phyloP scores from a whole-genome alignment of 257 asterid genomes.

The Asclepias syriaca region DNA sequence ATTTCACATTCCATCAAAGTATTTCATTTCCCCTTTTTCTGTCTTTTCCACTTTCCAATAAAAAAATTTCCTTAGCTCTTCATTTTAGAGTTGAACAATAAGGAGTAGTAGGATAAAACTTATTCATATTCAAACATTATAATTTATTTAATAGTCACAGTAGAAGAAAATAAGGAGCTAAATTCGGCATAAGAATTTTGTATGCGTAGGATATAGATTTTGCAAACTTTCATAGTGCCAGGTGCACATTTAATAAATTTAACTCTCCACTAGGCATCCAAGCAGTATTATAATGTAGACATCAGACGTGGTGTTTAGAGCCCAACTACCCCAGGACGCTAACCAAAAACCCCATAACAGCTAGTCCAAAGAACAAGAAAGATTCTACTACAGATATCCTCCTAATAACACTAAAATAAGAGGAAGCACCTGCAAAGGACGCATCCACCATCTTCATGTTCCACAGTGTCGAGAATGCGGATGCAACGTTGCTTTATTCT shows the following conservation, averaged over 20 bases:
- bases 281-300: neutral
- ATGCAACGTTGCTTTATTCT: constrained; percentile 70
- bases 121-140: neutral
- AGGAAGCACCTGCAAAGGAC: constrained; percentile 72
- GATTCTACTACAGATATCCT: constrained; percentile 11
- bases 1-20: neutral
- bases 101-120: neutral
- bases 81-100: neutral
- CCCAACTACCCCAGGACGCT: neutral
- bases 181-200: neutral
- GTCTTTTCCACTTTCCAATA: neutral
- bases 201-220: neutral
- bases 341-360: neutral
- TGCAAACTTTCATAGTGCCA: too few relatives aligned
- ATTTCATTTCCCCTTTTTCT: neutral
- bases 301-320: neutral
- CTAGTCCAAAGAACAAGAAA: neutral
- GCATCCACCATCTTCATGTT: constrained; percentile 66
- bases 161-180: neutral
- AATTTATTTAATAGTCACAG: neutral
- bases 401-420: constrained; percentile 13
- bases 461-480: constrained; percentile 54
- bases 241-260: neutral
- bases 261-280: neutral
- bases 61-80: neutral